phyloP scores from a whole-genome alignment of 2,329 filamentous ascomycete species.

The Aureobasidium namibiae region DNA sequence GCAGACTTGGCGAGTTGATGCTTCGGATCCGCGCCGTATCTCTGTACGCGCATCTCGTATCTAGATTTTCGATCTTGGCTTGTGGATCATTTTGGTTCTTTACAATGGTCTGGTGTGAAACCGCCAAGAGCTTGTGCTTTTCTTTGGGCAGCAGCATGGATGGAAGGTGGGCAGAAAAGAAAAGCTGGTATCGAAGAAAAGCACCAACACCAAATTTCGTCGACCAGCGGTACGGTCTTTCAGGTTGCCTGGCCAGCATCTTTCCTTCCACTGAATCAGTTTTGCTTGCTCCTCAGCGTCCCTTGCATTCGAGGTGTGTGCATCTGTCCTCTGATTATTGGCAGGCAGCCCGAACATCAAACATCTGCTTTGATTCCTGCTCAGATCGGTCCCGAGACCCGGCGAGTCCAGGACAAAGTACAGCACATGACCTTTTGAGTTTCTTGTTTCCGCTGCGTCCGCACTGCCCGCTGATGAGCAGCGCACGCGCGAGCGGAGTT shows the following conservation, averaged over 20 bases:
- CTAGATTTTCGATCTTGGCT: background rate
- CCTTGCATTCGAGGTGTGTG: background rate
- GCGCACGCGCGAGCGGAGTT: background rate
- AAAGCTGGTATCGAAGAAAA: background rate
- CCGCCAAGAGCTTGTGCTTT: slow-evolving; percentile 7
- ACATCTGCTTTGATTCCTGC: background rate
- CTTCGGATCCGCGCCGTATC: background rate
- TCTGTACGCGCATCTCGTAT: background rate
- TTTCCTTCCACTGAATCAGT: background rate
- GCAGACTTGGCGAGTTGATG: background rate
- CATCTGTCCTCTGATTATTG: background rate
- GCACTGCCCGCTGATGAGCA: background rate
- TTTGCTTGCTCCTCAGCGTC: background rate
- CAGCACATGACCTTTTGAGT: background rate
- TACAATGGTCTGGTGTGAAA: slow-evolving; percentile 10
- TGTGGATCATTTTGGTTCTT: too few species aligned
- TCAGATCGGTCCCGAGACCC: background rate
- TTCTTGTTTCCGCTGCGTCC: background rate
- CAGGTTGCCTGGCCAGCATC: background rate
- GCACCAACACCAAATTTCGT: background rate
- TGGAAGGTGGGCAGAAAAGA: background rate
- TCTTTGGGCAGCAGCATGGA: background rate
- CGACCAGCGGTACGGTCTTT: background rate
- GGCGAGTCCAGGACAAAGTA: background rate
- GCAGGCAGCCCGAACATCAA: background rate